Evolutionary conservation across 768 basidiomycete genomes (phyloP), one percentile per base, ranked within the genome.

Genomic region (Fomitopsis serialis): DNA sequence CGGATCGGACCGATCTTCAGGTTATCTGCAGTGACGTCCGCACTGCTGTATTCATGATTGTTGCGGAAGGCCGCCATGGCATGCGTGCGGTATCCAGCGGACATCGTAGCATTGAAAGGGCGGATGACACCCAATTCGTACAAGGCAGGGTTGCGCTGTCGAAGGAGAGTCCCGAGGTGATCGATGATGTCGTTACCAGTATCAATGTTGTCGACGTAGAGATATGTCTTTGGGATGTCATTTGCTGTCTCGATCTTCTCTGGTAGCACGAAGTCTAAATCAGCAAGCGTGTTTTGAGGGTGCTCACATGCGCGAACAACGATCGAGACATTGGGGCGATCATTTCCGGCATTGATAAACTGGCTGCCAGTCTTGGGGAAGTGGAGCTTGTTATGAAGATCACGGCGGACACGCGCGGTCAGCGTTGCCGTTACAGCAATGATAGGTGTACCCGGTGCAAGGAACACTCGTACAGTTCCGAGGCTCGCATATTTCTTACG

Each of bases 361-460:
- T 61, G 9, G 40, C 55, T 66, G 25, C 61, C 44, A 54, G 42
- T 2, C 48, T 5, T 42, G 17, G 58, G 25, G 40, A 69, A 64
- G 37, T 66, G 63, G 0, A 72, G 65, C 46, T 66, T 68, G 3
- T 9, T 15, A 1, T 69, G 43, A 6, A 72, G 35, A 43, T 74
- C 70, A 0, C 54, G 9, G 0, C 61, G 66, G 0, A 74, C 62
- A 2, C 53, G 56, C 0, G 52, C 46, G 0, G 72, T 52, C 1
- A 74, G 63, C 0, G 72, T 73, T 0, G 73, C 73, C 0, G 72
- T 65, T 45, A 71, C 60, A 0, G 69, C 68, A 8, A 71, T 61
- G 0, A 74, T 50, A 2, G 71, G 68, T 17, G 59, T 61, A 1
- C 48, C 46, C 24, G 58, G 58, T 2, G 70, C 69, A 0, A 72